Conservation (phyloP, 2,329 filamentous ascomycete species). For the Cylindrodendrum hubeiense region DNA sequence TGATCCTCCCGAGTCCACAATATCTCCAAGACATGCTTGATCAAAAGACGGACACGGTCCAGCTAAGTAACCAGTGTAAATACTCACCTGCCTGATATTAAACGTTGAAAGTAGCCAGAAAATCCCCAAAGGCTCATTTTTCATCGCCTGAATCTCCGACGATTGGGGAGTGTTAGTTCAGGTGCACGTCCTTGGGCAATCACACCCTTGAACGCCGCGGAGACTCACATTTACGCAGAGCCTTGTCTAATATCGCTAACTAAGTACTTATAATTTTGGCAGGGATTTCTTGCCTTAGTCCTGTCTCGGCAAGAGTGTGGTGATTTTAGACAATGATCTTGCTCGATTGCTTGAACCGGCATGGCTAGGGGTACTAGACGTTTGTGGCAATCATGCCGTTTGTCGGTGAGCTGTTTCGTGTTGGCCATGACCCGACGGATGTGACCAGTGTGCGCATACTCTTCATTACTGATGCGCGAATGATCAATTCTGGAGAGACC, state of each 20-base stretch:
- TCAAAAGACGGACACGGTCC: not conserved
- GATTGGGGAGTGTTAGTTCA: too few relatives aligned
- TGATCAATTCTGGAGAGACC: not conserved
- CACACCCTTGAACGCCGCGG: not conserved
- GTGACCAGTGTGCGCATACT: not conserved
- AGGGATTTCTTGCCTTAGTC: not conserved
- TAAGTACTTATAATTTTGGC: not conserved
- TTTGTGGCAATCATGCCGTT: constrained; percentile 1
- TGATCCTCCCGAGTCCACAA: too few relatives aligned
- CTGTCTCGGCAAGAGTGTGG: not conserved
- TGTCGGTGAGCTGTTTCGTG: not conserved
- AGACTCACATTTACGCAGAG: not conserved
- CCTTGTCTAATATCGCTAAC: not conserved
- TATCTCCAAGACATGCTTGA: not conserved
- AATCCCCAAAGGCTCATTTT: too few relatives aligned
- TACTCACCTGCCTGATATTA: constrained; percentile 3
- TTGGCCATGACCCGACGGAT: not conserved
- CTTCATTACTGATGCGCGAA: not conserved
- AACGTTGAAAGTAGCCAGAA: too few relatives aligned
- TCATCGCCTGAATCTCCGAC: too few relatives aligned
- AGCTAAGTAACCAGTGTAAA: not conserved
- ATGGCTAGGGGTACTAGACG: not conserved
- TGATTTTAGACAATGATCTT: not conserved
- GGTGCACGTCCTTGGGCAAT: constrained; percentile 1
- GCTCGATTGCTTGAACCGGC: not conserved